Conservation (phyloP, 2,329 filamentous ascomycete species). For the Allantophomopsis cytisporea region DNA sequence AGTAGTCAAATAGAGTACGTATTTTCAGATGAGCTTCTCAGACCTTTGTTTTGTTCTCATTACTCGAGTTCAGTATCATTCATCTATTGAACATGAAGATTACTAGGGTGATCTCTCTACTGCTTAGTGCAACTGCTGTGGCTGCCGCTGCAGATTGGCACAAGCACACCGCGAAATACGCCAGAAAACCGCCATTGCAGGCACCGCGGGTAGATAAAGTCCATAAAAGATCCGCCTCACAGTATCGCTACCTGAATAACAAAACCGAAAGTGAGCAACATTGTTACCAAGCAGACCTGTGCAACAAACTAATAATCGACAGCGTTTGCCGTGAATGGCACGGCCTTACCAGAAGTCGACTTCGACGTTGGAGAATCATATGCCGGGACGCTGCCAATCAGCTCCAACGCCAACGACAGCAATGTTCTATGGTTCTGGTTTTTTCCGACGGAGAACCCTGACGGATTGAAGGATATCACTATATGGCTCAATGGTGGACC, state of each 20-base stretch:
- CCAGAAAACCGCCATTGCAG: too few relatives aligned
- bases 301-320: neutral
- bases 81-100: too few relatives aligned
- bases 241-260: neutral
- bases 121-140: too few relatives aligned
- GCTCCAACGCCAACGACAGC: constrained; percentile 26
- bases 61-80: too few relatives aligned
- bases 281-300: too few relatives aligned
- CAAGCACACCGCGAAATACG: too few relatives aligned
- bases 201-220: too few relatives aligned
- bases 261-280: neutral
- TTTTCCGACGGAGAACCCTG: constrained; percentile 1
- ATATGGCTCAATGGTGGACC: constrained; percentile 36
- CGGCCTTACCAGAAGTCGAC: constrained; percentile 13
- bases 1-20: too few relatives aligned
- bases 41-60: too few relatives aligned
- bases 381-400: constrained; percentile 34
- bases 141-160: too few relatives aligned
- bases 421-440: constrained; percentile 32
- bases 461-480: constrained; percentile 22
- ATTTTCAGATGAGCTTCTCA: too few relatives aligned
- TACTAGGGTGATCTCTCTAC: too few relatives aligned
- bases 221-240: neutral
- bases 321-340: constrained; percentile 16
- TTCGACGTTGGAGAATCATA: constrained; percentile 18